Evolutionary conservation across 2,329 filamentous ascomycete species (phyloP), one percentile per base, ranked within the genome.

Genomic region (Fusarium sp.): DNA sequence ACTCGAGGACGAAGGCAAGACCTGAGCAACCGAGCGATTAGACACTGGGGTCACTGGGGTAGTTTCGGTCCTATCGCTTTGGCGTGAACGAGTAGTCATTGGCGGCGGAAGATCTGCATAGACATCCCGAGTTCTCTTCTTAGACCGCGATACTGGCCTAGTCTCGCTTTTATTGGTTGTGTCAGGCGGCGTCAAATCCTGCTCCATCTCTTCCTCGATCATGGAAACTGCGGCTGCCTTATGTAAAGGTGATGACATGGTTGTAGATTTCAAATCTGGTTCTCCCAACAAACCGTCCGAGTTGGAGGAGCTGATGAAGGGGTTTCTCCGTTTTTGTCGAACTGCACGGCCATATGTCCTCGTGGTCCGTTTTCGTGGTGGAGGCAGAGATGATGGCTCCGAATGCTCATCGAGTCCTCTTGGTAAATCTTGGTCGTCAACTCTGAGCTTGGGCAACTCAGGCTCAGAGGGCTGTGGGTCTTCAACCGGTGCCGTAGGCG

Each of bases 361-460:
- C 11, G n/a, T 52, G 12, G 39, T 58, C 6, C 58, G 63, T 39
- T 61, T 64, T 19, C 69, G 61, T 15, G 53, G 53, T 3, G 67
- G 67, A 4, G 72, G 72, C 4, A 71, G 49, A 7, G 74, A 76
- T 19, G 73, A 73, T 11, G 69, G 56, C 19, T 72, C 70, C 5
- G 62, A 57, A n/a, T 70, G 64, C 5, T 61, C 65, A 9, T 41
- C 50, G 7, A 56, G 38, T 8, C 28, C 41, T 24, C 26, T 41
- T 35, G 52, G 44, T 9, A 42, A 12, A 19, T 68, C 42, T 15
- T 58, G 44, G 28, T 73, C 53, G 48, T 68, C 67, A 53, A 63
- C 43, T 40, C 72, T 45, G 4, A 76, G 53, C 58, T 74, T 39
- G 52, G 78, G 63, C 63, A 79, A 34, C 24, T 80, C 77, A 9